Evolutionary conservation across 345 rosid species (phyloP), one percentile per base, ranked within the genome.

Genomic region (Raphanus sativus): DNA sequence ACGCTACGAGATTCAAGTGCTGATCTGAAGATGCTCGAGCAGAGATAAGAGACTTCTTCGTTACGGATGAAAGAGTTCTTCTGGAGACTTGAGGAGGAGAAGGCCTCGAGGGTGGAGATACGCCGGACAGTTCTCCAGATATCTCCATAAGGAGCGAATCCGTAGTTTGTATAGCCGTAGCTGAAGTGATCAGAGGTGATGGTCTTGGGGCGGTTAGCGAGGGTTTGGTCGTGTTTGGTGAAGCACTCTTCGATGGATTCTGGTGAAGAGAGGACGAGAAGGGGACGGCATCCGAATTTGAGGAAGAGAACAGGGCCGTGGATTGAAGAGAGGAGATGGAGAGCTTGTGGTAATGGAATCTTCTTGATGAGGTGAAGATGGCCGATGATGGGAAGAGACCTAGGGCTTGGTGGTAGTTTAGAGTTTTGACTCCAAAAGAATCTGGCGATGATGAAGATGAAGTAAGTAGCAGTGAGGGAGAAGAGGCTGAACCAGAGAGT

Each of bases 41-140:
- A 73, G 8, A 83, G 71, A 50, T 67, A 56, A 11, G 64, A 68
- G 40, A 81, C 84, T 75, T 81, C 74, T 55, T 75, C 73, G 52
- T 81, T 71, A 9, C 82, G 62, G 5, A 75, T 70, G 7, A 1
- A 10, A 36, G 82, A 71, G 64, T 34, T 77, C 28, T 71, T 78
- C 40, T 67, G 82, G 29, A 85, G 78, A 12, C 88, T 80, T 21
- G 15, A 26, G 0, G 84, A 36, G 12, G 90, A 86, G 77, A 88
- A 81, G 56, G 84, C 67, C 29, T 88, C 86, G 8, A 83, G 16
- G 0, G 84, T 69, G 0, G 83, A 34, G 50, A 88, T 70, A 29
- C 89, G 86, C 9, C 90, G 83, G 5, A 83, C 90, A 75, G 85
- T 84, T 58, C 86, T 76, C 91, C 89, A 88, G 28, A 78, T 88